Evolutionary conservation across 2,329 filamentous ascomycete genomes (phyloP).

Genomic region (Pestalotiopsis sp.): DNA sequence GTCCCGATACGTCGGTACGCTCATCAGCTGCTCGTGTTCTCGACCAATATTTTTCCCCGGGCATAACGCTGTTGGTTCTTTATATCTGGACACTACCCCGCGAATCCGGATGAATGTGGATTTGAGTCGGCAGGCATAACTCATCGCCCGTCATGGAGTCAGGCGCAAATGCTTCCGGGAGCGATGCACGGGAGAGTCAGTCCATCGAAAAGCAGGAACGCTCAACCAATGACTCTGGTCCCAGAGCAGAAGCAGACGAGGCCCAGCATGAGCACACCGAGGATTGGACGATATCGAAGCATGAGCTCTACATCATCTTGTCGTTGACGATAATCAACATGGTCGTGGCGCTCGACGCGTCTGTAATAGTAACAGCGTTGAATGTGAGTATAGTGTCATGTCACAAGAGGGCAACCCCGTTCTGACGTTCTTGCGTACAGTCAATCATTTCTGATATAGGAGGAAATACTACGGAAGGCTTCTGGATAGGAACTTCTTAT

Average conservation of each 20-base stretch:
- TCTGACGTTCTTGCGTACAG: background rate
- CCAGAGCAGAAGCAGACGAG: background rate
- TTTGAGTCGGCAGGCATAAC: background rate
- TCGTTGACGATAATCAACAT: conserved; percentile 16
- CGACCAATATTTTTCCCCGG: background rate
- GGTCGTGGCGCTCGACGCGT: conserved; percentile 18
- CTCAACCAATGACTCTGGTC: background rate
- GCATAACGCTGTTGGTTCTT: background rate
- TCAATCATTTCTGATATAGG: conserved; percentile 14
- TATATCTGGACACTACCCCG: background rate
- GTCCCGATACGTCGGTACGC: background rate
- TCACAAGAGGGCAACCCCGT: background rate
- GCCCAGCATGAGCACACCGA: conserved; percentile 18
- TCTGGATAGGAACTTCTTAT: conserved; percentile 17
- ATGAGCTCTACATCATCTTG: conserved; percentile 15
- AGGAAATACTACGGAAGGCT: conserved; percentile 14
- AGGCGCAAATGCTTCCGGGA: background rate
- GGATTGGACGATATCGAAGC: conserved; percentile 15
- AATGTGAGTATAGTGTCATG: background rate
- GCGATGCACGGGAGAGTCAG: background rate
- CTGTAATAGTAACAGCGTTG: conserved; percentile 17
- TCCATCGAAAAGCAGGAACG: background rate
- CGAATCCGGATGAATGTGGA: background rate
- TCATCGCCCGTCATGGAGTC: background rate
- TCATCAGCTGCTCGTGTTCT: background rate